Base-by-base conservation (phyloP, 108 stramenopile genomes). In the Cyclostephanos tholiformis region DNA sequence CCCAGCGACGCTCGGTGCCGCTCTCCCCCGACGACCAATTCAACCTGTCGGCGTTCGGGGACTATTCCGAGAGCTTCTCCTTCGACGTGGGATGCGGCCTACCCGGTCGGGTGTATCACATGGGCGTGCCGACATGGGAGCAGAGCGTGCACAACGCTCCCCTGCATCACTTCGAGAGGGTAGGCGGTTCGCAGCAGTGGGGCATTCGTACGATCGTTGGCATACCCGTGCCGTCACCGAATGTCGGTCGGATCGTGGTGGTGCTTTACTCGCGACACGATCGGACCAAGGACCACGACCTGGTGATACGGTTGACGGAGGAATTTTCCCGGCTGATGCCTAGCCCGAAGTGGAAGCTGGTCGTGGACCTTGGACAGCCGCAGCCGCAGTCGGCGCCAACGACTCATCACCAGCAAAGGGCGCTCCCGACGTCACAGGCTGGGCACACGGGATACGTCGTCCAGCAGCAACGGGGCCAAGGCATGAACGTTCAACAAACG, bases 81-180 rank as follows among this genome's bases (percentile, higher is more conserved):
- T 95, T 95, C 71, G 88, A 95, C 64, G 87, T 95, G 38, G 94
- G 91, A 9, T 92, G 91, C 62, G 94, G 86, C 44, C 69, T 92
- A 2, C 94, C 94, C 35, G 94, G 93, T 10, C 77, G 94, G 23
- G 91, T 91, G 17, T 95, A 92, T 69, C 79, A 86, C 58, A 85
- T 78, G 68, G 94, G 94, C 23, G 73, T 86, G n/a, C 82, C 89
- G 11, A 85, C 91, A 8, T 95, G 94, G 94, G 94, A 95, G 46
- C 91, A 92, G 65, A 85, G 85, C 50, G 88, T 95, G 10, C 84
- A 88, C 25, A 92, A 90, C 71, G 94, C 94, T n/a, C 94, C 94
- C 0, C 53, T 76, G 49, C 74, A 87, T 43, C 89, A 87, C 43
- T 95, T 95, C 86, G 94, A 95, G 51, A 58, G 94, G 20, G 87